These are phyloP conservation scores for Akanthomyces uredinophilus DNA, from an alignment of 2,329 filamentous ascomycete genomes.

Conservation along the genomic window DNA sequence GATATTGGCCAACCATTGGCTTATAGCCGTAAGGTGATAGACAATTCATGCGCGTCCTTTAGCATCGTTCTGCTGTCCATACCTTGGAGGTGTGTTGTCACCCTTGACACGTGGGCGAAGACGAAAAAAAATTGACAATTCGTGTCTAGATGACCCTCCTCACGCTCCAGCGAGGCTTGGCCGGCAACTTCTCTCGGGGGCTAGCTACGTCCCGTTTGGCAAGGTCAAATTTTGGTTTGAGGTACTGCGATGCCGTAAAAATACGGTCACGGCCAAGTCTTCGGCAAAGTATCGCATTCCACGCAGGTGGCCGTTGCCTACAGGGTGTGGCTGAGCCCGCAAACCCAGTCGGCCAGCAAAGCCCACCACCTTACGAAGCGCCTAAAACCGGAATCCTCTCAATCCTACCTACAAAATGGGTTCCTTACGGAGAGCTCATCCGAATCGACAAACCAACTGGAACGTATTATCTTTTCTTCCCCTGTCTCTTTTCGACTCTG, in stretches of 20 bases:
- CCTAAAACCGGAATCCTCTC: constrained; percentile 68
- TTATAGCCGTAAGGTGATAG: background rate
- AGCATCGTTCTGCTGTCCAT: background rate
- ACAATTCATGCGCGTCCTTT: background rate
- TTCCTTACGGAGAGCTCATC: constrained; percentile 56
- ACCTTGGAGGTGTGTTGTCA: background rate
- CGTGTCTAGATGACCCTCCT: background rate
- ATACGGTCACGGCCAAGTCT: background rate
- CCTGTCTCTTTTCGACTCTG: constrained; percentile 78
- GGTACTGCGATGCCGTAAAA: background rate
- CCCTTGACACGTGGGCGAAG: background rate
- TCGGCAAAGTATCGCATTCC: background rate
- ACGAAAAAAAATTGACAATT: background rate
- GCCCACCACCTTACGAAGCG: constrained; percentile 49
- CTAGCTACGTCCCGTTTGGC: background rate
- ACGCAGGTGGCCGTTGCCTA: constrained; percentile 12
- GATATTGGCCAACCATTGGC: background rate
- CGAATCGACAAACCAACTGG: constrained; percentile 78
- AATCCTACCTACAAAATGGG: constrained; percentile 57
- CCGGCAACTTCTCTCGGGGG: background rate
- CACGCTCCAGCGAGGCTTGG: constrained; percentile 1
- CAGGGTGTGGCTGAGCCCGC: background rate
- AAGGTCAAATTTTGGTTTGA: background rate
- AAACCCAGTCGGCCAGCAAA: background rate
- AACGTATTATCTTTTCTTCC: constrained; percentile 80